Base-by-base conservation (phyloP, 1,284 basidiomycete genomes). In the Trametes versicolor region DNA sequence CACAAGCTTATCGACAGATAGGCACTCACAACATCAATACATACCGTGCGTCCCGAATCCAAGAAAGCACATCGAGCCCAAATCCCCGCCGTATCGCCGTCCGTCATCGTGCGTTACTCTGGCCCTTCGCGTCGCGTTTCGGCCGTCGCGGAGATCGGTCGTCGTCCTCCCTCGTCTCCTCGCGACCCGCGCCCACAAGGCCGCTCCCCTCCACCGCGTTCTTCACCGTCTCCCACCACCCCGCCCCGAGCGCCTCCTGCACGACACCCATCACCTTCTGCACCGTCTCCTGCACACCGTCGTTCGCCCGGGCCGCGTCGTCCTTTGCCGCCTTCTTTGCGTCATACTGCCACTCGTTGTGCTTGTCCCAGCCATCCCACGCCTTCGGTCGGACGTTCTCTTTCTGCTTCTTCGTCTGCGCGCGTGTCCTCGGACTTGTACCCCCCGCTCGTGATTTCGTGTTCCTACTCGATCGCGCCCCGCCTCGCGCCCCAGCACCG, bases 291-390 rank as follows among this genome's bases (percentile, higher is more conserved):
- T 81, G 79, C 60, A 78, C 78, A n/a, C 79, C 75, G 34, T 68
- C 73, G 21, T 66, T 69, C 37, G 70, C 48, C 60, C 73, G 73
- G 25, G 68, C 67, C 41, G 72, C 75, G 12, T 69, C 76, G n/a
- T 67, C 66, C 53, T 69, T 63, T 37, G 58, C 65, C 45, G 58
- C 70, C 48, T 70, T 70, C 27, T 76, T 75, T 71, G 83, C 76
- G 50, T 81, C 78, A 71, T 86, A 83, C 73, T 87, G 85, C 88
- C 89, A 89, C 48, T 87, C 81, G 47, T 75, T 76, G 72, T 90
- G 87, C 49, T 78, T 76, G 60, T 87, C 82, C 72, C 89, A 92
- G n/a, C 86, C 82, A 39, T 91, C 87, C 88, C 89, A 90, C 57
- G 85, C 74, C 65, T 85, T 87, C 13, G 88, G 86, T 57, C 79